Percentiles rank a stretch among this genome's conserved stretches.
These are phyloP conservation scores for Myxozyma vanderwaltii DNA, from an alignment of 805 yeast species.

Conservation along the genomic window DNA sequence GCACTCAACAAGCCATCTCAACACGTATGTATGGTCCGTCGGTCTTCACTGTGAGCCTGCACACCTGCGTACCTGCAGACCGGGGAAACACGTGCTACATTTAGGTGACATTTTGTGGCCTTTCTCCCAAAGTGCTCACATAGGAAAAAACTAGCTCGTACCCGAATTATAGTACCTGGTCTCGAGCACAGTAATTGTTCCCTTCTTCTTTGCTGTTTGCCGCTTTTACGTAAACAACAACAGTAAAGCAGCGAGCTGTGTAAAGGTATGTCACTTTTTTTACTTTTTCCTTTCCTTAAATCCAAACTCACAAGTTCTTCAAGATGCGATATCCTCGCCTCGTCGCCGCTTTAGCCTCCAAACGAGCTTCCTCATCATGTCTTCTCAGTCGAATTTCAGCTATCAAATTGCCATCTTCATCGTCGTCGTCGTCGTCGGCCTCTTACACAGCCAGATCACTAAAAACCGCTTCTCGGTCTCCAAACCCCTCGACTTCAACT, in stretches of 20 bases:
- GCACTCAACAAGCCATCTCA: no score
- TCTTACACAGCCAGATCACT: neutral
- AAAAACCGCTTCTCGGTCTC: neutral
- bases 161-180: no score
- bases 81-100: no score
- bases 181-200: no score
- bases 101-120: no score
- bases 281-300: neutral
- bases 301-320: neutral
- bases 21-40: no score
- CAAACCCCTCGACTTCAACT: neutral
- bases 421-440: no score
- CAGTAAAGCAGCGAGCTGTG: neutral
- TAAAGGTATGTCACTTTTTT: neutral
- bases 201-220: neutral
- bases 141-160: no score
- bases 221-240: neutral
- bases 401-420: neutral
- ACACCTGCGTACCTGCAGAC: no score
- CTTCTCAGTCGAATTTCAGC: neutral
- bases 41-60: no score
- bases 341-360: slow-evolving; percentile 1
- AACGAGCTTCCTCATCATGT: slow-evolving; percentile 2
- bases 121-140: neutral
- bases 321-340: slow-evolving; percentile 7